phyloP scores from a whole-genome alignment of 2,329 filamentous ascomycete species.

The Fusarium incarnatum region DNA sequence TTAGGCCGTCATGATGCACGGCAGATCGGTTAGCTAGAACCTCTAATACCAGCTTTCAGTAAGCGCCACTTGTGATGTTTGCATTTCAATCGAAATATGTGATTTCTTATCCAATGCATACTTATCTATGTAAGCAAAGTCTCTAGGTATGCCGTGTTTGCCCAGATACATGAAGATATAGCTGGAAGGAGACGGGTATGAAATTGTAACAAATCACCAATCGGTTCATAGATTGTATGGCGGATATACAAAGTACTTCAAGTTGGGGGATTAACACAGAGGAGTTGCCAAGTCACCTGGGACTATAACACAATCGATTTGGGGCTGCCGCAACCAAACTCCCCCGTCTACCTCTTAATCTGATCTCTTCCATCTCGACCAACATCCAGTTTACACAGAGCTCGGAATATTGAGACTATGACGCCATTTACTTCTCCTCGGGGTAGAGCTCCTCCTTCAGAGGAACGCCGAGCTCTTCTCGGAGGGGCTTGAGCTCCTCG shows the following conservation, averaged over 20 bases:
- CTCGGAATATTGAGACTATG: slow-evolving; percentile 35
- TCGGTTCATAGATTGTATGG: slow-evolving; percentile 1
- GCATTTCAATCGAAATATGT: not conserved
- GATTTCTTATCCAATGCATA: not conserved
- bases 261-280: slow-evolving; percentile 41
- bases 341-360: slow-evolving; percentile 48
- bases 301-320: slow-evolving; percentile 51
- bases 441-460: slow-evolving; percentile 96
- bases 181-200: not conserved
- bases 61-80: not conserved
- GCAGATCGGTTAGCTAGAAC: slow-evolving; percentile 8
- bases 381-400: slow-evolving; percentile 54
- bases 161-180: not conserved
- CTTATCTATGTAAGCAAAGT: not conserved
- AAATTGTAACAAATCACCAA: slow-evolving; percentile 7
- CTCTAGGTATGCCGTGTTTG: not conserved
- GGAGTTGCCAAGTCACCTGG: slow-evolving; percentile 41
- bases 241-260: slow-evolving; percentile 37
- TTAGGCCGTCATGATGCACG: slow-evolving; percentile 9
- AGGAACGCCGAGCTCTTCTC: slow-evolving; percentile 91
- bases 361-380: slow-evolving; percentile 45
- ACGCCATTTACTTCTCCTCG: slow-evolving; percentile 61
- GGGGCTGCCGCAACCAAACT: slow-evolving; percentile 48
- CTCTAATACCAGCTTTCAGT: not conserved
- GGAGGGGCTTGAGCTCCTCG: slow-evolving; percentile 88